Conservation (phyloP, 495 filamentous ascomycete species). For the Aspergillus bridgeri region DNA sequence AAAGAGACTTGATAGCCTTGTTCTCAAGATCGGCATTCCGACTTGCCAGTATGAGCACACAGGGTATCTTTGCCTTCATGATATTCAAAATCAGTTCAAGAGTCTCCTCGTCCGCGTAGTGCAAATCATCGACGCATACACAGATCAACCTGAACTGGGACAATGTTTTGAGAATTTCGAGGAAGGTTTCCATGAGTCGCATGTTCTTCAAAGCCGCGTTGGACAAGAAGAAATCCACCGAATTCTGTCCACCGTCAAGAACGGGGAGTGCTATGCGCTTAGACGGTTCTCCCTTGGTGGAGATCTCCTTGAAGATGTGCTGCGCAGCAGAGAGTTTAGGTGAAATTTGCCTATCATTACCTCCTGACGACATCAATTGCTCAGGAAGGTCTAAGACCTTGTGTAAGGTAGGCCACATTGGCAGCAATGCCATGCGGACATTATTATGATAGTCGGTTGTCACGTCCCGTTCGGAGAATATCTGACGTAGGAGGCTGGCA, state of each 20-base stretch:
- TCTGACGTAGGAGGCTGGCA: slow-evolving; percentile 81
- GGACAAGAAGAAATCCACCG: slow-evolving; percentile 67
- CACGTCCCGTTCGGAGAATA: slow-evolving; percentile 86
- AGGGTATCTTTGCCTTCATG: slow-evolving; percentile 65
- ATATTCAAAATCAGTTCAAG: slow-evolving; percentile 75
- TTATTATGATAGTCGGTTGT: slow-evolving; percentile 76
- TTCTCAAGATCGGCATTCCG: slow-evolving; percentile 40
- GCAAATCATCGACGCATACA: slow-evolving; percentile 80
- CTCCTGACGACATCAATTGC: slow-evolving; percentile 55
- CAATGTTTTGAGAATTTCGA: slow-evolving; percentile 78
- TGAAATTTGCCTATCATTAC: slow-evolving; percentile 36
- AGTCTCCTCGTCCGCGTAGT: slow-evolving; percentile 83
- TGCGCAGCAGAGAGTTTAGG: slow-evolving; percentile 29
- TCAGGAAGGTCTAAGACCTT: slow-evolving; percentile 76
- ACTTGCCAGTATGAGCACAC: slow-evolving; percentile 66
- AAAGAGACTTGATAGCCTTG: slow-evolving; percentile 37
- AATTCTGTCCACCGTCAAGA: slow-evolving; percentile 47
- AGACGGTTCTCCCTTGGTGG: slow-evolving; percentile 30
- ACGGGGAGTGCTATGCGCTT: slow-evolving; percentile 34
- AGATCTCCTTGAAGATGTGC: slow-evolving; percentile 25
- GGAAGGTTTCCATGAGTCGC: slow-evolving; percentile 75
- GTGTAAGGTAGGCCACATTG: slow-evolving; percentile 75
- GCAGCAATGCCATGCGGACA: slow-evolving; percentile 67
- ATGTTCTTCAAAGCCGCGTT: slow-evolving; percentile 70
- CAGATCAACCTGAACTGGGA: slow-evolving; percentile 76